These are phyloP conservation scores for Cavenderia fasciculata DNA, from an alignment of 78 protist genomes.

Conservation along the genomic window DNA sequence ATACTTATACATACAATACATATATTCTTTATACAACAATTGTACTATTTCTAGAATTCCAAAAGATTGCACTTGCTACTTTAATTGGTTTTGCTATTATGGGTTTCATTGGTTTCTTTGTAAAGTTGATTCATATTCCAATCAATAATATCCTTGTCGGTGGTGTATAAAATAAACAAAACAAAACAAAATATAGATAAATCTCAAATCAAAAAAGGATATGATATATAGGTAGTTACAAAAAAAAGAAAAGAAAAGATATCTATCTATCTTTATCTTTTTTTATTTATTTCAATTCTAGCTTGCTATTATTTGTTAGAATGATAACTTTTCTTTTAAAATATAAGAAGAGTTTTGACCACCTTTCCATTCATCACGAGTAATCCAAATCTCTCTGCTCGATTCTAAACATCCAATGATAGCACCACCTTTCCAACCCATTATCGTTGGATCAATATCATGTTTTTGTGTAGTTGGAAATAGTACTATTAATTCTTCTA, in stretches of 20 bases:
- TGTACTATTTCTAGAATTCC: constrained; percentile 82
- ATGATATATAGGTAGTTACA: background rate
- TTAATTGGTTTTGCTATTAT: constrained; percentile 92
- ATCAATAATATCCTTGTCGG: constrained; percentile 95
- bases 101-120: constrained; percentile 96
- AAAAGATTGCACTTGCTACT: constrained; percentile 90
- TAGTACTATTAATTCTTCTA: no score
- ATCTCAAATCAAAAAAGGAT: no score
- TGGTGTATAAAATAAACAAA: constrained; percentile 46
- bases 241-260: background rate
- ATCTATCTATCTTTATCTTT: no score
- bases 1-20: no score
- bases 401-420: constrained; percentile 70
- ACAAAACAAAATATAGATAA: constrained; percentile 3
- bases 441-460: constrained; percentile 11
- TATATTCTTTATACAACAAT: background rate
- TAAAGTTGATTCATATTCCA: constrained; percentile 96
- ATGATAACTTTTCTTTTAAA: constrained; percentile 44
- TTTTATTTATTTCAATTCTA: background rate
- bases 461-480: background rate
- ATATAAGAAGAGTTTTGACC: background rate
- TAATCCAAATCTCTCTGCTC: constrained; percentile 67
- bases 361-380: constrained; percentile 16
- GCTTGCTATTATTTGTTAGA: background rate
- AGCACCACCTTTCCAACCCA: constrained; percentile 76